Evolutionary conservation across 805 yeast species (phyloP), one percentile per base, ranked within the genome.

Genomic region (Sungouiozyma intestinalis): DNA sequence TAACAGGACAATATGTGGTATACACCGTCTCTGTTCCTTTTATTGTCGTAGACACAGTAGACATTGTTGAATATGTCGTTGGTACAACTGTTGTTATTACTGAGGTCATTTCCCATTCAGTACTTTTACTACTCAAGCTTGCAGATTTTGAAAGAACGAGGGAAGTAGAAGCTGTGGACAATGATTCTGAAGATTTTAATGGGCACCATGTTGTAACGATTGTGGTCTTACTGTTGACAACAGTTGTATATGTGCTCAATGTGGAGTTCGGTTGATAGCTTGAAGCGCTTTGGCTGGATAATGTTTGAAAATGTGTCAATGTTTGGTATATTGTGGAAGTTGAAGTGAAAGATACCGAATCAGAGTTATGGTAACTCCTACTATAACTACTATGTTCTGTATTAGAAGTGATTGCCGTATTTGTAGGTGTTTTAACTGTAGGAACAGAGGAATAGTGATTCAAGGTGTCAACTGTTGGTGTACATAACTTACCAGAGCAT

Each of bases 1-100:
- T 51, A 31, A 58, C 44, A 33, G 72, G 71, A 47, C 70, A 66
- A 55, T 64, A 66, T 4, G 71, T 66, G 14, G 71, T 65, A 59
- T 63, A 72, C 16, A 54, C 53, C 13, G 71, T 71, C 36, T 40
- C 58, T 3, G 46, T 44, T 14, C 69, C 63, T 16, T 44, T 44
- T 13, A 43, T 40, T 4, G 64, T 55, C 4, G 55, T 51, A 5
- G 66, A 60, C 15, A 59, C 52, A 37, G 67, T 58, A 24, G 66
- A 57, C 14, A 58, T 15, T 3, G 27, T 21, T 16, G 40, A 41
- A 4, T 44, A 19, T 14, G 13, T 20, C 9, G 36, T 31, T 19
- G 36, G 32, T 3, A 6, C 14, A 7, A 13, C 17, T 27, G 35
- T 32, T 32, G 16, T 14, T 8, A 32, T 16, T 15, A 15, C 35